Evolutionary conservation across 2,329 filamentous ascomycete genomes (phyloP), one percentile per base, ranked within the genome.

Genomic region (Microsporum audouinii): DNA sequence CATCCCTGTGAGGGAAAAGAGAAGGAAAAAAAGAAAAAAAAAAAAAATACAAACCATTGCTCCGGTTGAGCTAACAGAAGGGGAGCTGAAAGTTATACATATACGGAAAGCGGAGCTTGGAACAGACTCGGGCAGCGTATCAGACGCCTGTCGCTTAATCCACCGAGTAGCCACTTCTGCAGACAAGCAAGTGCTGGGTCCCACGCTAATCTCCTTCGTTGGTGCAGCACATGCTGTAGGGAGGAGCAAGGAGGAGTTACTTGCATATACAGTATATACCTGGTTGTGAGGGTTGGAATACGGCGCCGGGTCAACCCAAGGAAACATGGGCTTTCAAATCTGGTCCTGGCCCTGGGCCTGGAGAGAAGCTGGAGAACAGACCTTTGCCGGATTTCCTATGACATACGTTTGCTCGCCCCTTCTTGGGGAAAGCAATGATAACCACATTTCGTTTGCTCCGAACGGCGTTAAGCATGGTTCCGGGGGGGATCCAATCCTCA

Each of bases 111-210:
- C 45, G 45, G 45, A 51, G 29, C 45, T 51, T 51, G 45, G 45
- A 23, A 31, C 45, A 36, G n/a, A 33, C 31, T 17, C n/a, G 14
- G 31, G 31, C 31, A 17, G 31, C 51, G 51, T 55, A 55, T 55
- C 51, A 55, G 31, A 38, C 31, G 51, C 12, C 51, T 55, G 51
- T 55, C 51, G 51, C 51, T 55, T 55, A 55, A 55, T 36, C 51
- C 51, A 55, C 51, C 51, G 17, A 55, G 51, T 55, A 36, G 51
- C 31, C 51, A 55, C 51, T 51, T 31, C 45, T 51, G 45, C 27
- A 51, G 45, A 51, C 45, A 51, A 51, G 45, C 45, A 51, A 51
- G 23, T 51, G 23, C 45, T 29, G 23, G 45, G 8, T 29, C 45
- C 17, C 45, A 51, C 45, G 8, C 23, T 51, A 31, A 43, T 5